Percentiles rank a stretch among this genome's conserved stretches.
Conservation (phyloP, 116 monocot genomes). For the Thalassia testudinum region DNA sequence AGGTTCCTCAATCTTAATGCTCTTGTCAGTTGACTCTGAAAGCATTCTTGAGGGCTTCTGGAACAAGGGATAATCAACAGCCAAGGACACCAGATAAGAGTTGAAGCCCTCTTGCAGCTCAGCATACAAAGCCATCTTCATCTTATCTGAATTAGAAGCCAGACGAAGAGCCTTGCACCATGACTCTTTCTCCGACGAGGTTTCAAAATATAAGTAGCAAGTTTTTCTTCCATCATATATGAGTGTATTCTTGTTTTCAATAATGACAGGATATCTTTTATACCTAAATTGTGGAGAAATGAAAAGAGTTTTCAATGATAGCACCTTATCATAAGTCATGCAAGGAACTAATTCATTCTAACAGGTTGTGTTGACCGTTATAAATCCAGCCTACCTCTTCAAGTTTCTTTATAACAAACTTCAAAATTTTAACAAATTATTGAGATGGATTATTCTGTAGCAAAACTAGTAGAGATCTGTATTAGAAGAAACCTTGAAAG, state of each 20-base stretch:
- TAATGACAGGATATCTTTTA: conserved; percentile 73
- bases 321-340: no score
- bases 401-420: no score
- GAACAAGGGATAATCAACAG: conserved; percentile 58
- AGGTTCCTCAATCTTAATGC: conserved; percentile 35
- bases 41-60: conserved; percentile 36
- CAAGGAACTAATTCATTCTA: not conserved
- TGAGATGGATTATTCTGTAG: not conserved
- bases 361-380: not conserved
- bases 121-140: conserved; percentile 30
- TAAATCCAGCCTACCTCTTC: no score
- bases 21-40: conserved; percentile 31
- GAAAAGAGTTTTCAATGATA: no score
- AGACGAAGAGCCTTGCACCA: conserved; percentile 95
- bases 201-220: conserved; percentile 65
- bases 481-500: no score
- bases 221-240: conserved; percentile 57
- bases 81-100: conserved; percentile 46
- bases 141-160: conserved; percentile 45
- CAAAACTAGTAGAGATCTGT: no score
- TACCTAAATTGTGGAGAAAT: conserved; percentile 24
- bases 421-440: no score
- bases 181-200: conserved; percentile 92
- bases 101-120: conserved; percentile 52
- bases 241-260: conserved; percentile 50